Percentiles rank a stretch among this genome's conserved stretches.
phyloP scores from a whole-genome alignment of 2,329 filamentous ascomycete species.

The Cladophialophora carrionii region DNA sequence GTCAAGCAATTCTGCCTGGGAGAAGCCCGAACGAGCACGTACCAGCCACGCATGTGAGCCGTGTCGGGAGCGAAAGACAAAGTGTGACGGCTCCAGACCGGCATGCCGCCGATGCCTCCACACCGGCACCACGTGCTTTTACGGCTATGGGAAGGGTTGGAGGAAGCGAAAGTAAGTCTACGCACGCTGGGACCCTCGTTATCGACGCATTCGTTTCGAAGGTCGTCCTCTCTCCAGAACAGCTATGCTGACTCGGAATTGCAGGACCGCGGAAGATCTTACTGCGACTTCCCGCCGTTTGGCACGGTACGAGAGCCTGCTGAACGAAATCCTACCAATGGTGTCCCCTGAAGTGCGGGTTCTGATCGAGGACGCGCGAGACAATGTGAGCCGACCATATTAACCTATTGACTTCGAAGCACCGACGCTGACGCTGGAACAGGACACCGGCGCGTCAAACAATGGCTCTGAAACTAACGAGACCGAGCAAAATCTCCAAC shows the following conservation, averaged over 20 bases:
- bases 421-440: neutral
- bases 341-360: conserved; percentile 35
- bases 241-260: conserved; percentile 12
- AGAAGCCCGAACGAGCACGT: conserved; percentile 37
- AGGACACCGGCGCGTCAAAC: conserved; percentile 32
- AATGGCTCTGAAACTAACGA: conserved; percentile 34
- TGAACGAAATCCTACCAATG: conserved; percentile 37
- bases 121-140: conserved; percentile 37
- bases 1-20: conserved; percentile 30
- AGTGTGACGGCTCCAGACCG: conserved; percentile 38
- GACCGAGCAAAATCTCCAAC: conserved; percentile 22
- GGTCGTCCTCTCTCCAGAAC: neutral
- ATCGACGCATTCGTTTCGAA: neutral
- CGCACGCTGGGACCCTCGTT: neutral
- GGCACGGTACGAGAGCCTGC: conserved; percentile 37
- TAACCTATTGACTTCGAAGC: neutral
- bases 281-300: conserved; percentile 36
- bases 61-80: conserved; percentile 39
- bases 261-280: conserved; percentile 38
- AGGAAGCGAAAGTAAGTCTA: conserved; percentile 38
- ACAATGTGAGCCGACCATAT: conserved; percentile 28
- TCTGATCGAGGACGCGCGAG: conserved; percentile 38
- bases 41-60: conserved; percentile 39
- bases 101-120: conserved; percentile 38
- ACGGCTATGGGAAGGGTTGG: conserved; percentile 40